Base-by-base conservation (phyloP, 306 rosid genomes). In the Ceratonia siliqua region DNA sequence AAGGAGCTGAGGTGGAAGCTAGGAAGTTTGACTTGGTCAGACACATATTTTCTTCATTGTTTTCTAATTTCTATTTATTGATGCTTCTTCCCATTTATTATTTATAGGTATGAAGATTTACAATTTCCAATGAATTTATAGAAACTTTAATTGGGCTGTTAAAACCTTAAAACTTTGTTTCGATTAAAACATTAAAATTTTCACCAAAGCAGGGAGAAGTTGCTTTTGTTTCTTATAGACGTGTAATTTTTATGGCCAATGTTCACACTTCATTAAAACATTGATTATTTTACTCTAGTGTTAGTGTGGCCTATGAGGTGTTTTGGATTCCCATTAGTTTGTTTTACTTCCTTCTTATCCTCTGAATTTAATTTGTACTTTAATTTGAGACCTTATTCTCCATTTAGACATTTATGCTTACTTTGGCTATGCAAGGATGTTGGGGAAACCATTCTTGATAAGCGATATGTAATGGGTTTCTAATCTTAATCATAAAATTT, bases 341-440 rank as follows among this genome's bases (percentile, higher is more conserved):
- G 54, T 38, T 50, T 64, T 27, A 28, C 9, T 56, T 30, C 42
- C 7, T 63, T 42, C 8, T 53, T 36, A 41, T 7, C 57, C 58
- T 36, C 20, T 28, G 52, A 28, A 12, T 25, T 25, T 55, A 35
- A 74, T 74, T 53, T 36, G 36, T 63, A 13, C 42, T 50, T 62
- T 38, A 35, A 46, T 20, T 70, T 61, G 32, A 56, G 18, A 12
- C 17, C 36, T 17, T 21, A 25, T 24, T 28, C 17, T 22, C n/a
- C 13, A 53, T 52, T 68, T 50, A 42, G 65, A 30, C 64, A 48
- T 45, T 69, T 46, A 52, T 70, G 33, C 53, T 67, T 61, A 2
- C 76, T 77, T 9, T 84, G 53, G 13, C 77, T 45, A 80, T 76
- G 59, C 89, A 79, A 89, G 86, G 85, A 86, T 91, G 92, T 78